Evolutionary conservation across 495 filamentous ascomycete genomes (phyloP).

Genomic region (Letharia columbiana): DNA sequence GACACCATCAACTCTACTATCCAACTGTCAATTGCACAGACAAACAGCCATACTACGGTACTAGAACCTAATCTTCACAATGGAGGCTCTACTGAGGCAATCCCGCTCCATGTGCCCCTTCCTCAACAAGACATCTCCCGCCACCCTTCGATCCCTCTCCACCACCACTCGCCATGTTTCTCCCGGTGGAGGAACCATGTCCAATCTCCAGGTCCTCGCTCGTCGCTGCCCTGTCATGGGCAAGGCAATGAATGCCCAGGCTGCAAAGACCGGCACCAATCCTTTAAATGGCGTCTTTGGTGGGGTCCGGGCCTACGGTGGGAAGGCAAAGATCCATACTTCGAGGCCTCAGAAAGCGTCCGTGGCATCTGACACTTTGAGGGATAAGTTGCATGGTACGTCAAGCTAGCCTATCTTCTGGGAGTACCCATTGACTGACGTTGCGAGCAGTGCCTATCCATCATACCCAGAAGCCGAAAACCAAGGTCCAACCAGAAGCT

Average conservation of each 20-base stretch:
- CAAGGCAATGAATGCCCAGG: conserved; percentile 88
- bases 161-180: conserved; percentile 65
- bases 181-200: conserved; percentile 84
- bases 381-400: conserved; percentile 47
- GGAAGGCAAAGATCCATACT: conserved; percentile 72
- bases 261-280: conserved; percentile 45
- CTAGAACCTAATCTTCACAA: neutral
- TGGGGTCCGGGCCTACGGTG: conserved; percentile 40
- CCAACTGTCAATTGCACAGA: neutral
- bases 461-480: conserved; percentile 17
- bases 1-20: neutral
- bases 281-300: conserved; percentile 33
- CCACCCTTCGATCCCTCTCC: conserved; percentile 80
- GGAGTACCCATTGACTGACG: neutral
- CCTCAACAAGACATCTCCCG: conserved; percentile 84
- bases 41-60: neutral
- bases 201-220: conserved; percentile 89
- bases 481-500: conserved; percentile 18
- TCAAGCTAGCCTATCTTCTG: neutral
- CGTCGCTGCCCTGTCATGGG: conserved; percentile 98
- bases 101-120: conserved; percentile 95
- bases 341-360: conserved; percentile 64
- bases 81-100: conserved; percentile 92
- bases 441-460: conserved; percentile 19
- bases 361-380: conserved; percentile 54